Percentiles rank a stretch among this genome's conserved stretches.
These are phyloP conservation scores for Boletus eberwhitei DNA, from an alignment of 768 basidiomycete species.

Conservation along the genomic window DNA sequence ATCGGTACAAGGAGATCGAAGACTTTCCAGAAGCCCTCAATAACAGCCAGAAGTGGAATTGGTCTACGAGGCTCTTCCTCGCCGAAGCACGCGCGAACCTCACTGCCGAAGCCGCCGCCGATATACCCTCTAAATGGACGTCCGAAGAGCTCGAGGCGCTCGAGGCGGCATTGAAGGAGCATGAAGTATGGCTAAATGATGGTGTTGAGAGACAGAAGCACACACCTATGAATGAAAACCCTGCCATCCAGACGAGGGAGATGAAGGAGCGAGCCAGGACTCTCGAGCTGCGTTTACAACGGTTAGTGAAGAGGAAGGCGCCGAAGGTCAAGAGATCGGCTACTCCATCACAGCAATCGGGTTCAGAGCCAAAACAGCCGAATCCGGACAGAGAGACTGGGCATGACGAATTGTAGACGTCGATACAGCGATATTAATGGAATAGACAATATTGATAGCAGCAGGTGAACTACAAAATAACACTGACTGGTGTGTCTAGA, in stretches of 20 bases:
- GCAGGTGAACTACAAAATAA: not conserved
- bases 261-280: conserved; percentile 81
- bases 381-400: conserved; percentile 16
- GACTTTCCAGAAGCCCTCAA: conserved; percentile 82
- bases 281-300: conserved; percentile 72
- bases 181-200: conserved; percentile 80
- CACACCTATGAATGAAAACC: conserved; percentile 72
- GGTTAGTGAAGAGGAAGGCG: conserved; percentile 62
- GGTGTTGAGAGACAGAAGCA: conserved; percentile 80
- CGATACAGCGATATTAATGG: not conserved
- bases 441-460: conserved; percentile 13
- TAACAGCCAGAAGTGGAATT: conserved; percentile 84
- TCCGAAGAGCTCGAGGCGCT: conserved; percentile 79
- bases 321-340: conserved; percentile 55
- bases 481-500: not conserved
- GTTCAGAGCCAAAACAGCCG: conserved; percentile 18
- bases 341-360: conserved; percentile 22
- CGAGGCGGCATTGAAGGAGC: conserved; percentile 71
- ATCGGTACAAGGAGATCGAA: conserved; percentile 86
- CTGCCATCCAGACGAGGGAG: conserved; percentile 81
- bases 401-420: conserved; percentile 32
- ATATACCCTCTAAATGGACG: conserved; percentile 77
- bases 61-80: conserved; percentile 84
- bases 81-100: conserved; percentile 72
- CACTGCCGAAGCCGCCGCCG: conserved; percentile 58